Evolutionary conservation across 2,329 filamentous ascomycete species (phyloP), one percentile per base, ranked within the genome.

Genomic region (Orbilia oligospora): DNA sequence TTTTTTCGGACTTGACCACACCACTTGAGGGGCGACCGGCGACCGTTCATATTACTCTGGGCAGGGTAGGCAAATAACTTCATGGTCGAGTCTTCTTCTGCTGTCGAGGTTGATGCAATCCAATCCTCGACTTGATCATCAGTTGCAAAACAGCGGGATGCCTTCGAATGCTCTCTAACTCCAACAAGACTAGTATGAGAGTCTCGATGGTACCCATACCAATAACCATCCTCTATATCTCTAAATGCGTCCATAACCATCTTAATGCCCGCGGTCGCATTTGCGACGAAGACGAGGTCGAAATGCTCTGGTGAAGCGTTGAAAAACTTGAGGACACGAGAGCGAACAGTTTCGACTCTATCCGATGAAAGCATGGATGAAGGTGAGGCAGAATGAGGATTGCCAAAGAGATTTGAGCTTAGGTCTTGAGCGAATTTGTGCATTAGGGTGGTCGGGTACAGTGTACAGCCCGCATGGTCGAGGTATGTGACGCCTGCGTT

Each of bases 381-480:
- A 14, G 88, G 86, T 1, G 94, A 97, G 63, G 90, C 91, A 0
- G 95, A 97, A 84, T 98, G 95, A 0, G 95, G 95, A 80, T 98
- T 98, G 44, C 94, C 95, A 81, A 94, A 94, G 0, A 98, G 86
- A 81, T 90, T 92, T 3, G 88, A 87, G 27, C 91, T 91, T 88
- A 97, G 91, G 76, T 96, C 92, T n/a, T 86, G 84, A 8, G 93
- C 90, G 84, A 97, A 97, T 24, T 86, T 87, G 80, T 95, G 91
- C 84, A 98, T 90, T 24, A 96, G 85, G 33, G 92, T 94, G 84
- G 92, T 95, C 49, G 93, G 87, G 83, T 92, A 93, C 0, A 92
- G 87, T 0, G 94, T 95, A n/a, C 93, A 93, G n/a, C 94, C 95
- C 0, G 94, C 94, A 91, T 98, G 94, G 82, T 98, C 95, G 71